Conservation (phyloP, 179 eudicot species). For the Beta macrorhiza region DNA sequence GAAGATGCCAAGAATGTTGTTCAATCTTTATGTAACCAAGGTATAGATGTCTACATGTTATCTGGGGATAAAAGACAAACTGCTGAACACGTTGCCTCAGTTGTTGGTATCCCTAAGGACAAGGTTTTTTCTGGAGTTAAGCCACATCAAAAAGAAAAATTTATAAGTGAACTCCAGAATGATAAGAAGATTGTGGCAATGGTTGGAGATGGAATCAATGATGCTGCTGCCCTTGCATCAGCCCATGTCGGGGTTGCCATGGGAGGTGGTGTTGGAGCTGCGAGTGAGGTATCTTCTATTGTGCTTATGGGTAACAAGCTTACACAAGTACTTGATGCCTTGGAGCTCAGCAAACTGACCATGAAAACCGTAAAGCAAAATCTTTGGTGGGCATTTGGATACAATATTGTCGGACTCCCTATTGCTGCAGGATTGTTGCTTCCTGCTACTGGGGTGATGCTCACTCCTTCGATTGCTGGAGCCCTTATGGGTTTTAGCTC, state of each 20-base stretch:
- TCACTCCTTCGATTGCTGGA: constrained; percentile 96
- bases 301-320: constrained; percentile 88
- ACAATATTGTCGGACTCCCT: constrained; percentile 91
- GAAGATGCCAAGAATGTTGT: constrained; percentile 88
- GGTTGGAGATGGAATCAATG: constrained; percentile 99
- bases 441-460: constrained; percentile 79
- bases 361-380: constrained; percentile 97
- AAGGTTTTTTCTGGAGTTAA: constrained; percentile 79
- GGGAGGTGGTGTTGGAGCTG: constrained; percentile 95
- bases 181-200: constrained; percentile 77
- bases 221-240: constrained; percentile 93
- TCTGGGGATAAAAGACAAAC: constrained; percentile 87
- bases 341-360: constrained; percentile 85
- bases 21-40: constrained; percentile 58
- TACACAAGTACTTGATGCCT: constrained; percentile 92
- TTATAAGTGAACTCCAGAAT: constrained; percentile 63
- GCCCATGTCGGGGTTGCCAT: constrained; percentile 92
- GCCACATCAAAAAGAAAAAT: constrained; percentile 77
- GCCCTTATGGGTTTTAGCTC: constrained; percentile 98
- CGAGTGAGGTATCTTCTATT: constrained; percentile 91
- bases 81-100: constrained; percentile 88
- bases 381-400: constrained; percentile 99
- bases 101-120: constrained; percentile 82
- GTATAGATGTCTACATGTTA: constrained; percentile 75
- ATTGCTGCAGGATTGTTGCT: constrained; percentile 89